A percentile compares a stretch with the other conserved stretches of the same genome.
Evolutionary conservation across 495 filamentous ascomycete species (phyloP).

Genomic region (Penicillium angulare): DNA sequence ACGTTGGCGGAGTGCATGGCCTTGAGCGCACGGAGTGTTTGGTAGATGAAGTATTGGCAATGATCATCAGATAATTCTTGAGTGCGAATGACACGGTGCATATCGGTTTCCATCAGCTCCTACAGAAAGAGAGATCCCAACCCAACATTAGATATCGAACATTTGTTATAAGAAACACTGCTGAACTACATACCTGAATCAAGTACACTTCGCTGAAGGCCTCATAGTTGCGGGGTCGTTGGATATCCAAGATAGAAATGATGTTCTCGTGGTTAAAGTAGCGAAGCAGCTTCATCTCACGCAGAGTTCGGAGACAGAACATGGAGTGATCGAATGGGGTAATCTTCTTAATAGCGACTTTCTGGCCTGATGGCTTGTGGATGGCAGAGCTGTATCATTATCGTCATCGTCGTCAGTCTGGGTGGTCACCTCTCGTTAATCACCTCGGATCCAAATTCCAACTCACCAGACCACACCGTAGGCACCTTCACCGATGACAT

Average conservation of each 20-base stretch:
- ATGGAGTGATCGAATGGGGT: constrained; percentile 98
- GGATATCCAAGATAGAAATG: constrained; percentile 98
- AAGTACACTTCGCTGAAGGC: constrained; percentile 98
- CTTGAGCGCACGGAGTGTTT: constrained; percentile 96
- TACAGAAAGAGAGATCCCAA: too few species aligned
- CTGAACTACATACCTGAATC: constrained; percentile 88
- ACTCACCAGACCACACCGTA: constrained; percentile 98
- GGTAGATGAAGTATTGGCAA: constrained; percentile 99
- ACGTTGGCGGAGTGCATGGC: constrained; percentile 99
- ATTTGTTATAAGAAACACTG: too few species aligned
- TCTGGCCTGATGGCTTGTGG: constrained; percentile 97
- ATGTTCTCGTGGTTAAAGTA: constrained; percentile 99
- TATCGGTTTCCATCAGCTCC: constrained; percentile 99
- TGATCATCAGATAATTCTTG: constrained; percentile 98
- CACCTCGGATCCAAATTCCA: background rate
- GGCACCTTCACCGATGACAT: constrained; percentile 98
- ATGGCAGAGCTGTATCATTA: constrained; percentile 77
- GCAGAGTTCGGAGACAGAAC: constrained; percentile 95
- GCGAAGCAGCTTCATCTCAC: constrained; percentile 98
- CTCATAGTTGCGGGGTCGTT: constrained; percentile 94
- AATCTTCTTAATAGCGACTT: constrained; percentile 99
- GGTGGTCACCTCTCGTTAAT: background rate
- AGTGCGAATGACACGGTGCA: constrained; percentile 98
- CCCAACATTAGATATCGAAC: too few species aligned
- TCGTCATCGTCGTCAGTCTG: constrained; percentile 24